A percentile compares a stretch with the other conserved stretches of the same genome.
Conservation (phyloP, 345 rosid genomes). For the Anastatica hierochuntica region DNA sequence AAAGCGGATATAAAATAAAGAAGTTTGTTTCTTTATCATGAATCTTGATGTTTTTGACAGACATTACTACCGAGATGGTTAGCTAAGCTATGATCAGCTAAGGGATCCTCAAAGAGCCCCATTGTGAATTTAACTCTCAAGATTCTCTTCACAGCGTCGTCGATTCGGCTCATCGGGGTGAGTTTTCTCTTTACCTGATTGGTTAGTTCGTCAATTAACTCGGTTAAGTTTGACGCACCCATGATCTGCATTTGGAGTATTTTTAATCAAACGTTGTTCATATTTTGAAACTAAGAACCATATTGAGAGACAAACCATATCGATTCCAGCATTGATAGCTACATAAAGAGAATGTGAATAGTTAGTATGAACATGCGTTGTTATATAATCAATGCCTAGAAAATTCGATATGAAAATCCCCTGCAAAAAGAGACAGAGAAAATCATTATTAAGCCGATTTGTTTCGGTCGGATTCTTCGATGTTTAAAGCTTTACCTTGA, state of each 20-base stretch:
- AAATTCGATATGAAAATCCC: no score
- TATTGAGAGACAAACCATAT: no score
- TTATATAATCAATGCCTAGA: no score
- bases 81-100: conserved; percentile 41
- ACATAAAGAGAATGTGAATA: no score
- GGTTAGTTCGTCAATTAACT: conserved; percentile 47
- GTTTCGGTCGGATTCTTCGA: no score
- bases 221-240: conserved; percentile 49
- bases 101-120: conserved; percentile 71
- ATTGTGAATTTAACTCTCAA: conserved; percentile 59
- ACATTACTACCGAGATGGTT: conserved; percentile 50
- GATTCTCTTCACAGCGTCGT: conserved; percentile 62
- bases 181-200: conserved; percentile 35
- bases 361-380: no score
- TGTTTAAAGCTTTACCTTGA: conserved; percentile 49
- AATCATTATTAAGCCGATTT: not conserved
- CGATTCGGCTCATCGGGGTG: conserved; percentile 51
- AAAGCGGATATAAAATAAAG: no score
- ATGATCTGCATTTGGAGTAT: conserved; percentile 41
- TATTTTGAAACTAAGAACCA: no score
- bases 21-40: no score
- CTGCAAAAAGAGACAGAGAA: not conserved
- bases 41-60: no score
- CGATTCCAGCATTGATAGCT: no score
- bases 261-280: no score